Percentiles rank a stretch among this genome's conserved stretches.
phyloP scores from a whole-genome alignment of 305 asterid species.

The Solanum hybrid region DNA sequence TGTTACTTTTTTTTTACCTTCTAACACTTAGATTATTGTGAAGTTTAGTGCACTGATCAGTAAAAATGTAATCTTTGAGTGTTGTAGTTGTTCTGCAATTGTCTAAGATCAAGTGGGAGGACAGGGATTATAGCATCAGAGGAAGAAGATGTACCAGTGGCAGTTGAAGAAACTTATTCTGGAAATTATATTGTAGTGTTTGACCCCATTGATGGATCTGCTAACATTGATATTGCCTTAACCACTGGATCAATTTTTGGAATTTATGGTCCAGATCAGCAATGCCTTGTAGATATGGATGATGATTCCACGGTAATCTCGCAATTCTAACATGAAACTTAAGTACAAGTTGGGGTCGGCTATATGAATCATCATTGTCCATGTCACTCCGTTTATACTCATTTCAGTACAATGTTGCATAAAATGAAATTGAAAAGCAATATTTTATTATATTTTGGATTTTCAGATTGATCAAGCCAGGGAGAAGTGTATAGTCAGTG shows the following conservation, averaged over 20 bases:
- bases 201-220: slow-evolving; percentile 84
- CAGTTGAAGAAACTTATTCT: slow-evolving; percentile 84
- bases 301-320: slow-evolving; percentile 43
- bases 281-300: slow-evolving; percentile 51
- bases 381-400: background rate
- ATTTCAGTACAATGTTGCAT: background rate
- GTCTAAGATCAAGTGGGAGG: slow-evolving; percentile 76
- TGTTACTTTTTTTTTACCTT: background rate
- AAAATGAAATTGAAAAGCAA: background rate
- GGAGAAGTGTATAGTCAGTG: slow-evolving; percentile 58
- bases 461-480: slow-evolving; percentile 50
- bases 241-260: slow-evolving; percentile 66
- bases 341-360: background rate
- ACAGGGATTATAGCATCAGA: slow-evolving; percentile 83
- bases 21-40: background rate
- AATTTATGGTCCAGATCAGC: slow-evolving; percentile 47
- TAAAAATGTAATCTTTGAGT: background rate
- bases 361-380: background rate
- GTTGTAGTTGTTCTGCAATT: slow-evolving; percentile 59
- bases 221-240: slow-evolving; percentile 72
- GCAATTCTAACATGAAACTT: background rate
- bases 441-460: background rate
- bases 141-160: slow-evolving; percentile 90
- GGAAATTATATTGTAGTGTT: slow-evolving; percentile 86
- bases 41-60: background rate